Evolutionary conservation across 1,284 basidiomycete genomes (phyloP).

Genomic region (Apiotrichum laibachii): DNA sequence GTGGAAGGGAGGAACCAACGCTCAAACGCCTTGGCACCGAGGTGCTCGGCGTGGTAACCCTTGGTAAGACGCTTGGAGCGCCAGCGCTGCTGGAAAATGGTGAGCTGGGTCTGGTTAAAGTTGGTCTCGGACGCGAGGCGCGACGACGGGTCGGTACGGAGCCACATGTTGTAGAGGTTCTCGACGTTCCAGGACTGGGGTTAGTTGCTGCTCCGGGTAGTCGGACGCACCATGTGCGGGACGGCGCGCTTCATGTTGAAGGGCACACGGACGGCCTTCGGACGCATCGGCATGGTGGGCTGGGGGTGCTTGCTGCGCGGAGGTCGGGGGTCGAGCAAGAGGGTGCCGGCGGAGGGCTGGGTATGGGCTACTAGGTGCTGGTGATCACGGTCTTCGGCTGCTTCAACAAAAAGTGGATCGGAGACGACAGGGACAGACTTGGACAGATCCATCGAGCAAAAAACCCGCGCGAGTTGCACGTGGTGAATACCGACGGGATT

Average conservation of each 20-base stretch:
- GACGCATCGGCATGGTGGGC: constrained; percentile 21
- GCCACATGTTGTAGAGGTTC: constrained; percentile 77
- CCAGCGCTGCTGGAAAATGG: constrained; percentile 93
- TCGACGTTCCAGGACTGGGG: constrained; percentile 74
- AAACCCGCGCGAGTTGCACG: background rate
- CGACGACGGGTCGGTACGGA: constrained; percentile 58
- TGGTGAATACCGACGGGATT: background rate
- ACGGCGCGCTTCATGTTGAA: constrained; percentile 44
- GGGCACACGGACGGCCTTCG: constrained; percentile 10
- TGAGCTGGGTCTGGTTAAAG: constrained; percentile 63
- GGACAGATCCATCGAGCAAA: background rate
- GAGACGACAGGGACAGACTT: background rate
- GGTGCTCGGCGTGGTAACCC: constrained; percentile 94
- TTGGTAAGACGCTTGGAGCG: constrained; percentile 82
- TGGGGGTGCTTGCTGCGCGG: background rate
- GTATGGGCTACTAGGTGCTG: background rate
- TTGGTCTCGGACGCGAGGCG: constrained; percentile 54
- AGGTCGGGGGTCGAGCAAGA: constrained; percentile 3
- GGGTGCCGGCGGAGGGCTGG: background rate
- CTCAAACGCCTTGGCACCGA: constrained; percentile 89
- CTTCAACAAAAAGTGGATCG: constrained; percentile 15
- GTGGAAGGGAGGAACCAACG: constrained; percentile 88
- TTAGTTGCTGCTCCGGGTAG: background rate
- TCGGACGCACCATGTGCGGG: constrained; percentile 47
- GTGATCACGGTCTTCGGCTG: background rate